phyloP scores from a whole-genome alignment of 108 stramenopile species.

The Stephanodiscus minutulus region DNA sequence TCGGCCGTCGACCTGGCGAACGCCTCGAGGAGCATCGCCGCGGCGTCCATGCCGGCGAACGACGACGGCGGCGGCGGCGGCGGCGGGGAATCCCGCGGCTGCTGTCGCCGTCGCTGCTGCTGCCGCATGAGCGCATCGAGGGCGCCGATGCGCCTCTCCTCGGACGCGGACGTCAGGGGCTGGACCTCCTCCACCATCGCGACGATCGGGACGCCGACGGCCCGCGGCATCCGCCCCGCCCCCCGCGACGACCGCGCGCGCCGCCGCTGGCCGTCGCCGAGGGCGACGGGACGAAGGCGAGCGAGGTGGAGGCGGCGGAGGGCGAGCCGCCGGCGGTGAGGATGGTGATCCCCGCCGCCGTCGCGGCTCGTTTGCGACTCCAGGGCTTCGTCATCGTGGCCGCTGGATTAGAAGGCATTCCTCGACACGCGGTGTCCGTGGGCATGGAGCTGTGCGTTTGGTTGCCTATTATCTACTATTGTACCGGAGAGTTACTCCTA shows the following conservation, averaged over 20 bases:
- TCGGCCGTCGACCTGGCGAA: conserved; percentile 20
- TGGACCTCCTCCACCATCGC: conserved; percentile 39
- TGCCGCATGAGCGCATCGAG: conserved; percentile 34
- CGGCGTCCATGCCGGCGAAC: conserved; percentile 45
- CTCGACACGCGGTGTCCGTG: too few species aligned
- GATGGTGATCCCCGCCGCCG: neutral
- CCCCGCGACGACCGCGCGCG: neutral
- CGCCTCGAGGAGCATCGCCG: conserved; percentile 39
- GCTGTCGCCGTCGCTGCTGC: neutral
- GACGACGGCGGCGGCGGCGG: conserved; percentile 47
- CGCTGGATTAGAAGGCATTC: neutral
- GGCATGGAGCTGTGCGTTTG: too few species aligned
- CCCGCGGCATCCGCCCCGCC: neutral
- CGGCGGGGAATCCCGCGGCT: conserved; percentile 15
- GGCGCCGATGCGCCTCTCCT: conserved; percentile 41
- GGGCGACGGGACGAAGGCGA: neutral
- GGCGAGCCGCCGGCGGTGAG: neutral
- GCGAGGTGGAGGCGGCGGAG: neutral
- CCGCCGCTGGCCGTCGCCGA: neutral
- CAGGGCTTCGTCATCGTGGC: neutral
- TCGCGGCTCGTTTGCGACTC: neutral
- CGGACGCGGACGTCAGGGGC: conserved; percentile 35
- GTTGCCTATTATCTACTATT: too few species aligned
- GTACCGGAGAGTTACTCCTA: too few species aligned
- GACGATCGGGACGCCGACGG: conserved; percentile 2